Evolutionary conservation across 2,329 filamentous ascomycete species (phyloP), one percentile per base, ranked within the genome.

Genomic region (Zarea fungicola): DNA sequence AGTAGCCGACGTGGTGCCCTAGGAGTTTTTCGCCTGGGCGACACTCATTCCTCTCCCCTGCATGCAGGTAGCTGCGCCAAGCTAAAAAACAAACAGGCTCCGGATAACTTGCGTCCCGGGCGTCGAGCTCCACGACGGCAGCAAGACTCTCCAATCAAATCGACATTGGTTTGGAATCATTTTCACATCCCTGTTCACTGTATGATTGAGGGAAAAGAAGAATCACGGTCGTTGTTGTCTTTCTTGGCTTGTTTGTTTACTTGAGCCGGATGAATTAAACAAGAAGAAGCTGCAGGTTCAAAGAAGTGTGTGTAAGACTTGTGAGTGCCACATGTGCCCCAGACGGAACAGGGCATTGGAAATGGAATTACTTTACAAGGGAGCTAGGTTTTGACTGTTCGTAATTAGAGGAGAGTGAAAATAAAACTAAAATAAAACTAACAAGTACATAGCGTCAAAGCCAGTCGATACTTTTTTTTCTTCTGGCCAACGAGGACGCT

Each of bases 161-260:
- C 23, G 35, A 28, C 21, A 32, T 40, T 41, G 23, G 26, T 47
- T 47, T 47, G 44, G 44, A 47, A 47, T 47, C 44, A 47, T 34
- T 40, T 13, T 39, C 6, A 3, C 28, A 47, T 34, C 36, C 36
- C 28, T 47, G 36, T 11, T 7, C 26, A 13, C 2, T 16, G 10
- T 4, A 34, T 2, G 23, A 21, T 11, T n/a, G 32, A 37, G 18
- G 16, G 35, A n/a, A 25, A 3, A 8, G 19, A 14, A 21, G 8
- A 19, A 9, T n/a, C 13, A 34, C 19, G 31, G 14, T 34, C 5
- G 1, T 34, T 34, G 31, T 14, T 11, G 14, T 21, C 25, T n/a
- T 25, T 16, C n/a, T n/a, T n/a, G n/a, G n/a, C n/a, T n/a, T n/a
- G n/a, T n/a, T n/a, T n/a, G n/a, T n/a, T n/a, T n/a, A n/a, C n/a